Evolutionary conservation across 768 basidiomycete genomes (phyloP), one percentile per base, ranked within the genome.

Genomic region (Podaxis sp.): DNA sequence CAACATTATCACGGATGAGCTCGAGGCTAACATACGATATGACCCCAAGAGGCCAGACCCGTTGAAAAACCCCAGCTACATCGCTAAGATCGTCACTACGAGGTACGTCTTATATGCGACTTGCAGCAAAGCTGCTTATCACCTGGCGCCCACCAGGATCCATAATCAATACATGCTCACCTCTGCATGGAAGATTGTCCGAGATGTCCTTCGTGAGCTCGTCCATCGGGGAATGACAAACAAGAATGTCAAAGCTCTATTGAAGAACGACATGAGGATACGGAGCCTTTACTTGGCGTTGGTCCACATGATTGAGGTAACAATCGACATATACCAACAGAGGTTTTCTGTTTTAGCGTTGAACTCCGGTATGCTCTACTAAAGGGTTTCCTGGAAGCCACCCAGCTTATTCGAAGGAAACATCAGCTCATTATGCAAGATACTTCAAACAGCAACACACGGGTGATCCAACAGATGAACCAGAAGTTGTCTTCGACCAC

Each of bases 91-190:
- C 44, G 78, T 90, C 49, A 80, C 82, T n/a, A 82, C 83, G 61
- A 86, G 81, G 90, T 88, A 71, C 40, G 71, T 58, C 53, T 17
- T 39, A 13, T 64, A 33, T 28, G 44, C 54, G 33, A 36, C 6
- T 17, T n/a, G 24, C 39, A 17, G 49, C 13, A 30, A 36, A 51
- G 36, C 52, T 15, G 44, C 44, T 46, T 17, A 28, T 24, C 26
- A 15, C 11, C 30, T 59, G 28, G 42, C 36, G n/a, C 39, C 15
- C 39, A 55, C 46, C 67, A 94, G 92, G 73, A 80, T 94, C 59
- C 92, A 95, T 73, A 95, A 94, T 70, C 73, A 85, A 7, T 93
- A 92, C 72, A 84, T 90, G 83, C 79, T 93, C 38, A 89, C 92
- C n/a, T 86, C 90, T 15, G 88, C 85, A 1, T 95, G 93, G 93